These are phyloP conservation scores for Penicillium verhagenii DNA, from an alignment of 495 filamentous ascomycete species.

Conservation along the genomic window DNA sequence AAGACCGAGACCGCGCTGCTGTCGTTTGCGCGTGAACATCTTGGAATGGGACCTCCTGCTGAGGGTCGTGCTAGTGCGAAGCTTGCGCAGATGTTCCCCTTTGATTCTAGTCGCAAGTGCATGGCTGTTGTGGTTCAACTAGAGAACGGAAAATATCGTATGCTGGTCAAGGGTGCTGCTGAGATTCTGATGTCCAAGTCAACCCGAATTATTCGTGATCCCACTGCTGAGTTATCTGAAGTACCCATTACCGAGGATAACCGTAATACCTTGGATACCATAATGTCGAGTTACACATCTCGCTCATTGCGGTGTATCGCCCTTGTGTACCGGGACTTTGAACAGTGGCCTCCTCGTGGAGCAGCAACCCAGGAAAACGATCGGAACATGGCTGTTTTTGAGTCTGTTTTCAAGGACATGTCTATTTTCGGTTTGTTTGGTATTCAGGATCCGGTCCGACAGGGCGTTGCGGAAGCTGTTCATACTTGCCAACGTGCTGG, in stretches of 20 bases:
- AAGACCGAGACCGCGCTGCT: slow-evolving; percentile 89
- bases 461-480: slow-evolving; percentile 77
- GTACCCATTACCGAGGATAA: slow-evolving; percentile 57
- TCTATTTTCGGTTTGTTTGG: slow-evolving; percentile 75
- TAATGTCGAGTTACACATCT: slow-evolving; percentile 76
- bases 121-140: slow-evolving; percentile 79
- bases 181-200: slow-evolving; percentile 79
- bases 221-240: slow-evolving; percentile 57
- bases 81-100: slow-evolving; percentile 73
- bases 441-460: slow-evolving; percentile 83
- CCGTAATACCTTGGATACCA: slow-evolving; percentile 55
- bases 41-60: slow-evolving; percentile 70
- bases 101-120: slow-evolving; percentile 84
- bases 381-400: slow-evolving; percentile 68
- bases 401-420: slow-evolving; percentile 78
- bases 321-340: slow-evolving; percentile 83
- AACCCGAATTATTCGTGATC: slow-evolving; percentile 67
- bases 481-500: slow-evolving; percentile 70
- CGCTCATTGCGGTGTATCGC: slow-evolving; percentile 86
- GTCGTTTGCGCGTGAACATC: slow-evolving; percentile 67
- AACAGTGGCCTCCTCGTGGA: slow-evolving; percentile 79
- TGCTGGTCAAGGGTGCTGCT: slow-evolving; percentile 86
- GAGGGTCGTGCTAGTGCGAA: slow-evolving; percentile 70
- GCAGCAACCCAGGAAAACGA: slow-evolving; percentile 67
- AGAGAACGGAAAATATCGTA: slow-evolving; percentile 62